phyloP scores from a whole-genome alignment of 2,329 filamentous ascomycete species.

The Ceratocystis diversiconidia region DNA sequence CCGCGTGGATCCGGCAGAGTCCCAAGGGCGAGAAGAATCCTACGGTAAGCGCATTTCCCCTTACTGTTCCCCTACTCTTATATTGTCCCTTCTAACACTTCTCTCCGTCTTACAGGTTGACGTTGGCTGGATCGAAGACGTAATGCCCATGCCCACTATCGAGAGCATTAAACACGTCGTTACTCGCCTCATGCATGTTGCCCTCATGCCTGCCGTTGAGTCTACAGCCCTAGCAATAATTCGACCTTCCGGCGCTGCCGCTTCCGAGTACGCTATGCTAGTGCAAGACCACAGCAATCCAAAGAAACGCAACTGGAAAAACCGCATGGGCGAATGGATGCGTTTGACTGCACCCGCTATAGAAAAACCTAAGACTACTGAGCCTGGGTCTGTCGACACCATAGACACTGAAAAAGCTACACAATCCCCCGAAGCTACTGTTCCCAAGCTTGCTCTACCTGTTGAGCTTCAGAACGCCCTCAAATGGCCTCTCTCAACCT shows the following conservation, averaged over 20 bases:
- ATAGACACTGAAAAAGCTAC: not conserved
- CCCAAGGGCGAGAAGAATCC: conserved; percentile 6
- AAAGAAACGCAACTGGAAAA: conserved; percentile 14
- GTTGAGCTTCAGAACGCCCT: conserved; percentile 6
- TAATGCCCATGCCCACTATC: conserved; percentile 2
- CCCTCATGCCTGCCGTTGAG: conserved; percentile 1
- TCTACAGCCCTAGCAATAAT: not conserved
- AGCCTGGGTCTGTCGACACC: not conserved
- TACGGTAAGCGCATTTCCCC: conserved; percentile 1
- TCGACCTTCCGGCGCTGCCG: not conserved
- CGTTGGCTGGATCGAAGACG: conserved; percentile 15
- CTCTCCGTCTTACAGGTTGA: conserved; percentile 3
- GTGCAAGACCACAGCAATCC: conserved; percentile 10
- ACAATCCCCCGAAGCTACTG: not conserved
- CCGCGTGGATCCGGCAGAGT: conserved; percentile 20
- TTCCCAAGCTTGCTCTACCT: not conserved
- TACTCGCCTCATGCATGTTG: conserved; percentile 13
- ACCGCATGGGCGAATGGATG: conserved; percentile 13
- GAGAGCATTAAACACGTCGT: conserved; percentile 17
- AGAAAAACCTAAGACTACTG: not conserved
- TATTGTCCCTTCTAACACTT: not conserved
- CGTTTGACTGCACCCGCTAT: conserved; percentile 10
- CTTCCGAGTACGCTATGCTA: not conserved
- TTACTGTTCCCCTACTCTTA: not conserved
- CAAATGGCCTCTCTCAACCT: conserved; percentile 13